phyloP scores from a whole-genome alignment of 805 yeast genomes.

The Torulaspora maleeae region DNA sequence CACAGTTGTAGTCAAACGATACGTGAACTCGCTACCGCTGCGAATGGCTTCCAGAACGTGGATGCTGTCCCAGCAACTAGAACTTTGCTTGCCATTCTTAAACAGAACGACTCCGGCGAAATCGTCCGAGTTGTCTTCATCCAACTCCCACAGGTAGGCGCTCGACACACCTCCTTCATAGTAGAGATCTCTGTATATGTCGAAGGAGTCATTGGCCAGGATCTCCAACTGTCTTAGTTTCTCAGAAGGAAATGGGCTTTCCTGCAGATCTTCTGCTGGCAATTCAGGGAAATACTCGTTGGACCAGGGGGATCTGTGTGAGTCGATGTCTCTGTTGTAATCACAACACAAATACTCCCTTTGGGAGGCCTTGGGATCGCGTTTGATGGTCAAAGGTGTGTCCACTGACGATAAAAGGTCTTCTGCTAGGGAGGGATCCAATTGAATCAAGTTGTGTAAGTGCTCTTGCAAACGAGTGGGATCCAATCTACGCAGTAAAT shows the following conservation, averaged over 20 bases:
- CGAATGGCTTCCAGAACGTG: conserved; percentile 79
- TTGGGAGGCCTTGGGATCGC: conserved; percentile 36
- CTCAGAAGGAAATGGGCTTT: conserved; percentile 70
- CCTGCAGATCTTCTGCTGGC: conserved; percentile 48
- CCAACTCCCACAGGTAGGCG: conserved; percentile 89
- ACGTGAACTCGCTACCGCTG: conserved; percentile 41
- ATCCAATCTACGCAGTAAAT: conserved; percentile 67
- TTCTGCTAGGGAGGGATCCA: conserved; percentile 69
- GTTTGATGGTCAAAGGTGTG: conserved; percentile 53
- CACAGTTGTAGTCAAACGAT: conserved; percentile 81
- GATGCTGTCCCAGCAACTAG: conserved; percentile 84
- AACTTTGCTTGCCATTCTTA: conserved; percentile 49
- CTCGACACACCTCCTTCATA: conserved; percentile 92
- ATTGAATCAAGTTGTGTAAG: conserved; percentile 42
- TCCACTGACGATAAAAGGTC: conserved; percentile 85
- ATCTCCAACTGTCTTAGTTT: conserved; percentile 68
- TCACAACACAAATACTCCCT: conserved; percentile 82
- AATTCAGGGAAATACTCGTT: conserved; percentile 50
- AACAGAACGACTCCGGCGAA: conserved; percentile 90
- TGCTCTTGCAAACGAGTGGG: conserved; percentile 54
- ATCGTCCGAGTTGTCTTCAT: conserved; percentile 41
- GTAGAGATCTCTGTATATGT: conserved; percentile 85
- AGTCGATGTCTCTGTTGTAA: conserved; percentile 92
- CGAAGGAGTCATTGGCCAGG: conserved; percentile 85
- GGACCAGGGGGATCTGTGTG: conserved; percentile 87